phyloP scores from a whole-genome alignment of 768 basidiomycete genomes.

The Lentinula lateritia region DNA sequence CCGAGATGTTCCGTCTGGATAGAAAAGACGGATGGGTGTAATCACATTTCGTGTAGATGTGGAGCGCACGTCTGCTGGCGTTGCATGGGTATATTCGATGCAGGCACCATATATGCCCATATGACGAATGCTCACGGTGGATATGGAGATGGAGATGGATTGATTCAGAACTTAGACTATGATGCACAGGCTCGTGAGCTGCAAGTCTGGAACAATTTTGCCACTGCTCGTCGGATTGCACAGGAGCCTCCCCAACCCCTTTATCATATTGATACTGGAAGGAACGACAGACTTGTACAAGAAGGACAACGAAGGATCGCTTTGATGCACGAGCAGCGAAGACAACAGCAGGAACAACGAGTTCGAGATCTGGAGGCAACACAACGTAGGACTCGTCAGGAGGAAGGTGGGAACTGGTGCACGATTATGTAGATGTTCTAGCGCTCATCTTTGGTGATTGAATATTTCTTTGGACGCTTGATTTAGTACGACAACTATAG shows the following conservation, averaged over 20 bases:
- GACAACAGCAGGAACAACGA: not conserved
- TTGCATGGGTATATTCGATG: slow-evolving; percentile 38
- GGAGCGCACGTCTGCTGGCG: slow-evolving; percentile 51
- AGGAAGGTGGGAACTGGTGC: slow-evolving; percentile 4
- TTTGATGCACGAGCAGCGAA: not conserved
- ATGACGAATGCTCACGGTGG: slow-evolving; percentile 28
- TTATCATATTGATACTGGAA: not conserved
- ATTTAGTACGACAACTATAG: no score
- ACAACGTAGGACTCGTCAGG: not conserved
- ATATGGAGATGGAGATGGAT: slow-evolving; percentile 16
- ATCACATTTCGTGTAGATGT: slow-evolving; percentile 49
- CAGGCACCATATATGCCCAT: slow-evolving; percentile 22
- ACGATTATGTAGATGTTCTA: slow-evolving; percentile 51
- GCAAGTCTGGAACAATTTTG: not conserved
- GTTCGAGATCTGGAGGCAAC: not conserved
- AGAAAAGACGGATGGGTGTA: slow-evolving; percentile 49
- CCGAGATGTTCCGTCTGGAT: slow-evolving; percentile 39
- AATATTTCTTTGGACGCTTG: slow-evolving; percentile 24
- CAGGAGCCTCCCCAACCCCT: not conserved
- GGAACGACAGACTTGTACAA: not conserved
- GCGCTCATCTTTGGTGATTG: slow-evolving; percentile 47
- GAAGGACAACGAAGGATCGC: not conserved
- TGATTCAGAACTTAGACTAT: not conserved
- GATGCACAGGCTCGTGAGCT: not conserved
- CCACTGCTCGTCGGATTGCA: not conserved